Base-by-base conservation (phyloP, 495 filamentous ascomycete species). In the Talaromyces nanjingensis region DNA sequence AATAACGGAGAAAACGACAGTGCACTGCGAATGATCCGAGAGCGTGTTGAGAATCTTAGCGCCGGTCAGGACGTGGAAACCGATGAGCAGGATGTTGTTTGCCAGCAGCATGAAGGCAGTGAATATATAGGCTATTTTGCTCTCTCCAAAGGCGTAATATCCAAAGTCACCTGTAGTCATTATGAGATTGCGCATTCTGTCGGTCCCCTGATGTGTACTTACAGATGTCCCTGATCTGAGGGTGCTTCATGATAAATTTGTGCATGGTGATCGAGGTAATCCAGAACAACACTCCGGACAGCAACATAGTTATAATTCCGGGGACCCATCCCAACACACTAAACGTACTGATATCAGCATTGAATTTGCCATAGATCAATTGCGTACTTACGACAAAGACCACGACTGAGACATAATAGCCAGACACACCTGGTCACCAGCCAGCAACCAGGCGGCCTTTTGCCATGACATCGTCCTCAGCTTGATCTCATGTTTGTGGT, bases 391-490 rank as follows among this genome's bases (percentile, higher is more conserved):
- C 9, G 91, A 91, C 75, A 96, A 94, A 0, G 91, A 93, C 80
- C 87, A 94, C 0, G 91, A 91, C 70, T 94, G 94, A n/a, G 89
- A 92, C 91, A 96, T 96, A 69, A 96, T 96, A 39, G 91, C 91
- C 79, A 96, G 73, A 75, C 91, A 96, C 58, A 96, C 96, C 69
- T 96, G 96, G 74, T 96, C 91, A 8, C 89, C 91, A 74, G 96
- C 93, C 54, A 96, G 85, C 66, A 96, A 73, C 16, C 89, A 90
- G 7, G 91, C 90, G 58, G 91, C 94, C 89, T 92, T 66, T 52
- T 52, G 45, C 33, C 53, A 39, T 31, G 37, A 58, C 20, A 55
- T 67, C 55, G 60, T 64, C 22, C 59, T 18, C 29, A 49, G 65
- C 59, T 27, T 58, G n/a, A 57, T 34, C 12, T 60, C 59, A 47